These are phyloP conservation scores for Globisporangium paddicum DNA, from an alignment of 352 stramenopile genomes.

Conservation along the genomic window DNA sequence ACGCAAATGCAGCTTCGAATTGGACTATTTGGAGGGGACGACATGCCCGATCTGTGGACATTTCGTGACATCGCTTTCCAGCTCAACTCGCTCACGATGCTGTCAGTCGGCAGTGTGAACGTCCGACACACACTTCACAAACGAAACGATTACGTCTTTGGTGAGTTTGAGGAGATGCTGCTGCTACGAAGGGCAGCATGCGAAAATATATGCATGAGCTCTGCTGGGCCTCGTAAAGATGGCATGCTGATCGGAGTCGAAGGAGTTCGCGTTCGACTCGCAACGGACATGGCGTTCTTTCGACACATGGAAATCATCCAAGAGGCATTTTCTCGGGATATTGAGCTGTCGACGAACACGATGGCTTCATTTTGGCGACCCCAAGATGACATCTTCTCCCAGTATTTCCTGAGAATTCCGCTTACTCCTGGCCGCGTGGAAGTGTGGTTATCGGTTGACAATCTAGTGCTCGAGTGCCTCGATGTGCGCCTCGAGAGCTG, in stretches of 20 bases:
- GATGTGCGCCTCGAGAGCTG: slow-evolving; percentile 57
- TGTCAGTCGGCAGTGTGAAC: slow-evolving; percentile 26
- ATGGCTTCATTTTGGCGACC: slow-evolving; percentile 47
- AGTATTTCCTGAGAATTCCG: slow-evolving; percentile 48
- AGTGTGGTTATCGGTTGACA: slow-evolving; percentile 47
- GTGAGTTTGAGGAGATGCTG: slow-evolving; percentile 66
- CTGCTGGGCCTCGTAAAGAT: slow-evolving; percentile 21
- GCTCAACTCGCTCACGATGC: slow-evolving; percentile 38
- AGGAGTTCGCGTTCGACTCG: slow-evolving; percentile 31
- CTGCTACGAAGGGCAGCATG: slow-evolving; percentile 34
- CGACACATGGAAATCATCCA: slow-evolving; percentile 23
- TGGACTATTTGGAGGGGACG: slow-evolving; percentile 54
- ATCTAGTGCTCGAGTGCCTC: slow-evolving; percentile 38
- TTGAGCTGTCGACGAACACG: slow-evolving; percentile 18
- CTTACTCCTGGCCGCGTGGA: slow-evolving; percentile 24
- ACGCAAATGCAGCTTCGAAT: slow-evolving; percentile 32
- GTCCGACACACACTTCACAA: slow-evolving; percentile 52
- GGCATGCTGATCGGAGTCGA: slow-evolving; percentile 57
- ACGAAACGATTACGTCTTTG: slow-evolving; percentile 51
- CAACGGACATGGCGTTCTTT: slow-evolving; percentile 31
- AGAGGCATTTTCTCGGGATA: slow-evolving; percentile 25
- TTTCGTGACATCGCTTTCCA: slow-evolving; percentile 45
- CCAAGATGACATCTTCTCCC: slow-evolving; percentile 55
- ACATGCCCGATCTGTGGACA: slow-evolving; percentile 67
- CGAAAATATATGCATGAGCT: not conserved